Percentiles rank a stretch among this genome's conserved stretches.
Conservation (phyloP, 1,139 yeast genomes). For the Insectozyma bohioensis region DNA sequence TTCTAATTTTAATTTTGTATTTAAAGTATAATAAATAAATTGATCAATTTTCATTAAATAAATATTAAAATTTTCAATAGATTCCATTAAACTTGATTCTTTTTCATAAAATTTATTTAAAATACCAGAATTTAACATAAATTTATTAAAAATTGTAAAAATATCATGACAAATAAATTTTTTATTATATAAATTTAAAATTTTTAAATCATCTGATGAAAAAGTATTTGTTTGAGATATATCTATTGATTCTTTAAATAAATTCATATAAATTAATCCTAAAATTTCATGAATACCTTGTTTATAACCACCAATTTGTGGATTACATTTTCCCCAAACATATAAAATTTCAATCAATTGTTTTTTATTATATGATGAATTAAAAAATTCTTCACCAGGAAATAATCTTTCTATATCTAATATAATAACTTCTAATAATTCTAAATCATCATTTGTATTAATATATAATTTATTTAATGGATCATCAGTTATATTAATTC, state of each 20-base stretch:
- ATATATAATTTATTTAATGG: slow-evolving; percentile 12
- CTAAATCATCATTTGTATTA: slow-evolving; percentile 19
- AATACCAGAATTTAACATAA: slow-evolving; percentile 40
- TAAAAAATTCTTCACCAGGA: slow-evolving; percentile 57
- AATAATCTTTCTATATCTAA: slow-evolving; percentile 64
- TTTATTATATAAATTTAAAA: slow-evolving; percentile 38
- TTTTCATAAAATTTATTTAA: slow-evolving; percentile 42
- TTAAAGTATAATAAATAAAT: slow-evolving; percentile 41
- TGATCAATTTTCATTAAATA: slow-evolving; percentile 50
- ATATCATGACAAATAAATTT: slow-evolving; percentile 45
- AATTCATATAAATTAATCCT: slow-evolving; percentile 55
- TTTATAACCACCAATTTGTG: slow-evolving; percentile 55
- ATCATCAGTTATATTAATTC: slow-evolving; percentile 15
- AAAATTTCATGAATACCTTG: slow-evolving; percentile 73
- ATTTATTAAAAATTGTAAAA: slow-evolving; percentile 45
- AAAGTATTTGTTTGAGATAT: slow-evolving; percentile 36
- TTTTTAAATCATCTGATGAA: slow-evolving; percentile 33
- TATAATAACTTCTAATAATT: slow-evolving; percentile 46
- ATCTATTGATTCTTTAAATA: slow-evolving; percentile 40
- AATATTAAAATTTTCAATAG: slow-evolving; percentile 48
- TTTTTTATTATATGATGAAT: slow-evolving; percentile 26
- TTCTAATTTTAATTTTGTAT: slow-evolving; percentile 52
- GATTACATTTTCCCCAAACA: slow-evolving; percentile 54
- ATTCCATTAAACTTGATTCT: slow-evolving; percentile 40
- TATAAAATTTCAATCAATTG: slow-evolving; percentile 53